Evolutionary conservation across 192 early-diverging fungal genomes (phyloP).

Genomic region (Backusella westeae): DNA sequence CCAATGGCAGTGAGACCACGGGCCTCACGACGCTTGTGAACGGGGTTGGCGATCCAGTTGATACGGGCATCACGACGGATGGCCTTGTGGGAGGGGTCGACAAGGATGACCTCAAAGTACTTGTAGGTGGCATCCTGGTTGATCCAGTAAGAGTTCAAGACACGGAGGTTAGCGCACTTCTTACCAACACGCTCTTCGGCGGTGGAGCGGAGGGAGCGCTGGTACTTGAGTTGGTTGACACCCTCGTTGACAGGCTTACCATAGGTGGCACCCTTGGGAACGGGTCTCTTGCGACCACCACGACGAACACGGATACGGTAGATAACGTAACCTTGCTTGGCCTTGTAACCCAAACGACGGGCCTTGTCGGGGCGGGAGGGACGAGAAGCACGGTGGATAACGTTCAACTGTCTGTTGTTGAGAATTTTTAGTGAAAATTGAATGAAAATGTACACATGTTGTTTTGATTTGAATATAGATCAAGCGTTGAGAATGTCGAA

Average conservation of each 20-base stretch:
- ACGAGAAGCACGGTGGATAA: conserved; percentile 53
- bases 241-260: conserved; percentile 98
- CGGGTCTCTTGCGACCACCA: conserved; percentile 96
- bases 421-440: too few relatives aligned
- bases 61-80: conserved; percentile 98
- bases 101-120: conserved; percentile 98
- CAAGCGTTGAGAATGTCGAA: not conserved
- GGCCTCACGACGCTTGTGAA: conserved; percentile 98
- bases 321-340: conserved; percentile 99
- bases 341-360: conserved; percentile 96
- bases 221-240: conserved; percentile 98
- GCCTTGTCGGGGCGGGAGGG: conserved; percentile 99
- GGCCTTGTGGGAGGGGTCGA: conserved; percentile 96
- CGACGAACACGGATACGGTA: conserved; percentile 98
- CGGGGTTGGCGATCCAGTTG: conserved; percentile 98
- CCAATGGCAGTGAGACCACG: conserved; percentile 96
- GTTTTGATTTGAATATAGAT: too few relatives aligned
- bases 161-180: conserved; percentile 95
- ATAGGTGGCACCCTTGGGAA: conserved; percentile 96
- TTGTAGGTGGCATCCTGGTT: conserved; percentile 99
- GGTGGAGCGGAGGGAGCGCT: conserved; percentile 86
- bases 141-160: conserved; percentile 99
- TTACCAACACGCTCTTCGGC: conserved; percentile 98
- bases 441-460: too few relatives aligned
- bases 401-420: too few relatives aligned